Evolutionary conservation across 768 basidiomycete genomes (phyloP).

Genomic region (Leucosporidium creatinivorum): DNA sequence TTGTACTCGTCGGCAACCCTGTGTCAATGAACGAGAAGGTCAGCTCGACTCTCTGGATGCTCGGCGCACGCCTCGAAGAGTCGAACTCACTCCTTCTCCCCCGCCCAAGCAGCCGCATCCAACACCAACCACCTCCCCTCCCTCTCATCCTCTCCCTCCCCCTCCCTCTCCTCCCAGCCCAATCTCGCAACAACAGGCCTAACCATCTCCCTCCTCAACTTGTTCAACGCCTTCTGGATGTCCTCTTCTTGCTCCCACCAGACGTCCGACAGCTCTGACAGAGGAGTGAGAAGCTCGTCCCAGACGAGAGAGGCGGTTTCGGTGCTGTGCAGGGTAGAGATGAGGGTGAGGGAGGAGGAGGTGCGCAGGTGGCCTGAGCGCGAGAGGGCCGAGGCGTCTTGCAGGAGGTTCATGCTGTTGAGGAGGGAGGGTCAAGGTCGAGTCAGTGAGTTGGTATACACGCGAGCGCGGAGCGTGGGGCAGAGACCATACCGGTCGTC

Average conservation of each 20-base stretch:
- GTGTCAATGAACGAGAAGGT: constrained; percentile 1
- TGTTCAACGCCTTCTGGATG: constrained; percentile 47
- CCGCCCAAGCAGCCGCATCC: constrained; percentile 48
- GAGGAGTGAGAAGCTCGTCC: constrained; percentile 57
- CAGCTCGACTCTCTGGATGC: background rate
- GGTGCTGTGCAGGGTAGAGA: constrained; percentile 54
- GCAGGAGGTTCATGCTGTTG: constrained; percentile 63
- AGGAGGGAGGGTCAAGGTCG: no score
- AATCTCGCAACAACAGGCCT: constrained; percentile 67
- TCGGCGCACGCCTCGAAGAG: constrained; percentile 37
- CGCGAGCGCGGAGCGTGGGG: no score
- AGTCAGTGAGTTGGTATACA: no score
- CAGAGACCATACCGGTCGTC: constrained; percentile 55
- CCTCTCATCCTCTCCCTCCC: constrained; percentile 43
- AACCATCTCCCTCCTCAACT: constrained; percentile 43
- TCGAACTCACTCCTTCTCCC: constrained; percentile 29
- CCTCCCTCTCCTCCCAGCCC: constrained; percentile 63
- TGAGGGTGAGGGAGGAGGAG: constrained; percentile 66
- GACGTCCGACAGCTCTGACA: constrained; percentile 53
- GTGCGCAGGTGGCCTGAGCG: constrained; percentile 70
- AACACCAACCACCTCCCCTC: constrained; percentile 40
- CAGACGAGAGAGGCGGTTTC: constrained; percentile 60
- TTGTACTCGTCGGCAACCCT: constrained; percentile 70
- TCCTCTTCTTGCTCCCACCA: constrained; percentile 74
- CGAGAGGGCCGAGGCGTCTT: constrained; percentile 71